Evolutionary conservation across 2,329 filamentous ascomycete genomes (phyloP).

Genomic region (Hypoxylon sp.): DNA sequence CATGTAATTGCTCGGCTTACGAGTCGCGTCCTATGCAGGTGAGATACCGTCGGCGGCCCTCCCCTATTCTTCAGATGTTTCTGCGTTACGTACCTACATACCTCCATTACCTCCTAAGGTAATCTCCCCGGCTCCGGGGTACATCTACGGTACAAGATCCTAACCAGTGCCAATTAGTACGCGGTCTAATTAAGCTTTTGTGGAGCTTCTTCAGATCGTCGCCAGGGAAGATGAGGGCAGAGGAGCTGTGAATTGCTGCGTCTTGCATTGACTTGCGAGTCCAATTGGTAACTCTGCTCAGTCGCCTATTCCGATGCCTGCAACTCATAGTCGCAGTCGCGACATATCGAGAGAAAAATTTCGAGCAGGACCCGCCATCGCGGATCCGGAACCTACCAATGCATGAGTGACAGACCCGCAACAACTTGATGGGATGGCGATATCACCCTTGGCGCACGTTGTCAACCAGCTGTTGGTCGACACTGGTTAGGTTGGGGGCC

Average conservation of each 20-base stretch:
- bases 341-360: constrained; percentile 26
- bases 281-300: constrained; percentile 16
- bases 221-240: constrained; percentile 32
- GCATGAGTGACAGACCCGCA: constrained; percentile 44
- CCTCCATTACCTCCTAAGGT: not conserved
- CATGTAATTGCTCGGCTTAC: constrained; percentile 29
- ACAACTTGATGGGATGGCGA: constrained; percentile 37
- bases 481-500: constrained; percentile 42
- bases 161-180: constrained; percentile 40
- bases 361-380: constrained; percentile 40
- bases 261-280: constrained; percentile 29
- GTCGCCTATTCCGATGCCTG: constrained; percentile 16
- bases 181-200: constrained; percentile 54
- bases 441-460: constrained; percentile 45
- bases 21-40: constrained; percentile 31
- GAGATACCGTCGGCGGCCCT: constrained; percentile 26
- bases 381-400: constrained; percentile 46
- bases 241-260: constrained; percentile 14
- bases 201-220: constrained; percentile 48
- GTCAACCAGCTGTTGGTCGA: constrained; percentile 39
- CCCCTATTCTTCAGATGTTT: not conserved
- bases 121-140: not conserved
- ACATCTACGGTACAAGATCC: constrained; percentile 19
- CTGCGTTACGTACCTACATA: not conserved
- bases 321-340: constrained; percentile 28